Conservation (phyloP, 306 rosid genomes). For the cucumber (Cucumis sativus) region Cucumber_9930_V3 NC_026658.2:1285001-1285500, state of each 20-base stretch:
- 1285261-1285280: neutral
- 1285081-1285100: neutral
- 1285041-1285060: too few relatives aligned
- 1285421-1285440: too few relatives aligned
- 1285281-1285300: conserved; percentile 4
- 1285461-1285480: too few relatives aligned
- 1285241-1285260: conserved; percentile 5
- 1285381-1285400: too few relatives aligned
- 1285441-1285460: too few relatives aligned
- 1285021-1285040: too few relatives aligned
- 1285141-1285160: neutral
- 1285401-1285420: too few relatives aligned
- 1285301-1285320: neutral
- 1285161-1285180: neutral
- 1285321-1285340: neutral
- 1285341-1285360: neutral
- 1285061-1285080: neutral
- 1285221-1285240: neutral
- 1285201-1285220: neutral
- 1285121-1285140: neutral
- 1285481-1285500: too few relatives aligned
- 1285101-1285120: neutral
- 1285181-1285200: neutral
- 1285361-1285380: too few relatives aligned
- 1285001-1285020: too few relatives aligned